Evolutionary conservation across 2,329 filamentous ascomycete species (phyloP), one percentile per base, ranked within the genome.

Genomic region (Penicillium sp.): DNA sequence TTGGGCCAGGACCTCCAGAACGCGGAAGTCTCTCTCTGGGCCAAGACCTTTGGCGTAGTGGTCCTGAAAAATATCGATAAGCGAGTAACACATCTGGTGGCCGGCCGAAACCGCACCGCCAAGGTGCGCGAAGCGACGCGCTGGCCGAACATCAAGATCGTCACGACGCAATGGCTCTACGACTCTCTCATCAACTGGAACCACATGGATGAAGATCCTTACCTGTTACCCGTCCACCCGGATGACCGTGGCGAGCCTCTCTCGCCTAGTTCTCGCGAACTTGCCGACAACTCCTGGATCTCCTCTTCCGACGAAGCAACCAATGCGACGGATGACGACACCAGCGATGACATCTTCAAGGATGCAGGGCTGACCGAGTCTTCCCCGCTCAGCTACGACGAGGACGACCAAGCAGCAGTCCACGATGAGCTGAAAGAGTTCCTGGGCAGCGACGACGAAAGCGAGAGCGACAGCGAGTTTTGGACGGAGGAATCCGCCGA

Each of bases 111-210:
- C 35, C 87, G 93, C 22, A 98, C 95, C 0, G 89, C 91, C 54
- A 99, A 99, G 77, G 92, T 98, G 44, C 89, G 91, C 50, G 89
- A 93, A 74, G 95, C 95, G 0, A 88, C 90, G 14, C 87, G 88
- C 63, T 89, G 92, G 56, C 82, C 89, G 0, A 86, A 87, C 16
- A 90, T 98, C 75, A 93, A 92, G 73, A 96, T 99, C 59, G 95
- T 99, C 50, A 92, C 89, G 66, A 90, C 92, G 54, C 87, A 91
- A 68, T 99, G 95, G 95, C 86, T 99, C 33, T 83, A 88, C 35
- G 89, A 93, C 66, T 96, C 89, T 56, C 86, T 98, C 63, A 89
- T 87, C 27, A 89, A 89, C 73, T 99, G 95, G 95, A 82, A 85
- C 62, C 88, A 85, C 57, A 80, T 96, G 11, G 87, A 95, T 56